phyloP scores from a whole-genome alignment of 257 asterid genomes.

The Scutellaria galericulata region DNA sequence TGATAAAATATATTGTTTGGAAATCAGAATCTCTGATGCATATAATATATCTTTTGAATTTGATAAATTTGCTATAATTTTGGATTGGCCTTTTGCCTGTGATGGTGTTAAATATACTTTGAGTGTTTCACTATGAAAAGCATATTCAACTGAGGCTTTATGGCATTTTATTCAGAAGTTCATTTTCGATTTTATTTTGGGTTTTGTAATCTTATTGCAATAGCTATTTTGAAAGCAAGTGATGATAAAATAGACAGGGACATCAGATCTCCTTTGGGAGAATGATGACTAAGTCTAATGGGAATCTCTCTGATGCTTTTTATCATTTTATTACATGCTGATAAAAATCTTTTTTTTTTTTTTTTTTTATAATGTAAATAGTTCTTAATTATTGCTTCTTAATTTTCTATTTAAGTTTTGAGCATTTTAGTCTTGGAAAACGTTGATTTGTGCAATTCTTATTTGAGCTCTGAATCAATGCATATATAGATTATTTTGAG shows the following conservation, averaged over 20 bases:
- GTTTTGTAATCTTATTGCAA: not conserved
- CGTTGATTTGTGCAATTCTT: no score
- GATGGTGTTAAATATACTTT: conserved; percentile 75
- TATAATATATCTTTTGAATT: not conserved
- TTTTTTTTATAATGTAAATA: no score
- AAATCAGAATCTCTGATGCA: conserved; percentile 75
- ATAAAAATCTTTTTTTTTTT: no score
- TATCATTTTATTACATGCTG: not conserved
- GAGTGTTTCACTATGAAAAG: conserved; percentile 54
- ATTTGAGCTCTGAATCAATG: no score
- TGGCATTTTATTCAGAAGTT: not conserved
- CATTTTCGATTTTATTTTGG: not conserved
- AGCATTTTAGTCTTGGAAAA: no score
- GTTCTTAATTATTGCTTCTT: no score
- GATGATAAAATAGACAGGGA: conserved; percentile 86
- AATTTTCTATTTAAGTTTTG: no score
- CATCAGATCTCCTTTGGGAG: conserved; percentile 55
- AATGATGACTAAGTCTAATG: conserved; percentile 62
- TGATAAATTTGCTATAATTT: not conserved
- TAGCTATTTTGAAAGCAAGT: conserved; percentile 34
- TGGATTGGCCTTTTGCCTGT: conserved; percentile 38
- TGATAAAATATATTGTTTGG: conserved; percentile 38
- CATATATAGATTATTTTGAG: no score
- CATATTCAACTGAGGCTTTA: conserved; percentile 50
- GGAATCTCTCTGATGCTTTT: conserved; percentile 83